phyloP scores from a whole-genome alignment of 176 grass and related monocot genomes.

The Aechmea fasciata region DNA sequence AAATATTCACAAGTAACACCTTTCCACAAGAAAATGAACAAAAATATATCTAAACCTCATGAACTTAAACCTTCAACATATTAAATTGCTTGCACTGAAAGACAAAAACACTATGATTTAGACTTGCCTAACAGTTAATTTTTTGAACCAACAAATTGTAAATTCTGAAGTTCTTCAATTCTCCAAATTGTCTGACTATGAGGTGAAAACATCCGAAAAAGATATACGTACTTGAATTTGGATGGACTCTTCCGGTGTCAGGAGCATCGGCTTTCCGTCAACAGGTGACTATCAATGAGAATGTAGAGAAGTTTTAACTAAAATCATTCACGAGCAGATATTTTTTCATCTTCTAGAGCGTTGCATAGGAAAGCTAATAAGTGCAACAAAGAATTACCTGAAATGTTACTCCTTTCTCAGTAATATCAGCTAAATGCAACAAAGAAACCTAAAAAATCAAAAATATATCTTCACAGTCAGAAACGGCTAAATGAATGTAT shows the following conservation, averaged over 20 bases:
- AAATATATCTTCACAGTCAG: not conserved
- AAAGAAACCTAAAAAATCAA: constrained; percentile 61
- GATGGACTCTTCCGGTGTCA: constrained; percentile 92
- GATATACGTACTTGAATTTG: constrained; percentile 67
- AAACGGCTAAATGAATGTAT: not conserved
- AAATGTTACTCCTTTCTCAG: constrained; percentile 94
- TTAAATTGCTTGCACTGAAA: too few species aligned
- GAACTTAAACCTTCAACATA: too few species aligned
- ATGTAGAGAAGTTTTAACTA: not conserved
- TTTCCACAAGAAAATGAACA: not conserved
- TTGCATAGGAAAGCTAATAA: not conserved
- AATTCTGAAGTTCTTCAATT: not conserved
- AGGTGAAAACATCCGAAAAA: not conserved
- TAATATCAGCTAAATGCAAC: constrained; percentile 98
- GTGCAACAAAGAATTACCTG: constrained; percentile 39
- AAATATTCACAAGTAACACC: too few species aligned
- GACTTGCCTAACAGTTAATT: not conserved
- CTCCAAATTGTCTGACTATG: not conserved
- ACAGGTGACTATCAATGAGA: constrained; percentile 61
- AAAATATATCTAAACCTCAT: not conserved
- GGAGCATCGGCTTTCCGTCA: constrained; percentile 94
- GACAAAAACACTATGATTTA: not conserved
- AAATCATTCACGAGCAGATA: too few species aligned
- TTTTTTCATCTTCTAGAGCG: not conserved
- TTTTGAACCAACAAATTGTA: not conserved